A percentile compares a stretch with the other conserved stretches of the same genome.
Conservation (phyloP, 805 yeast species). For the Starmerella asiatica region DNA sequence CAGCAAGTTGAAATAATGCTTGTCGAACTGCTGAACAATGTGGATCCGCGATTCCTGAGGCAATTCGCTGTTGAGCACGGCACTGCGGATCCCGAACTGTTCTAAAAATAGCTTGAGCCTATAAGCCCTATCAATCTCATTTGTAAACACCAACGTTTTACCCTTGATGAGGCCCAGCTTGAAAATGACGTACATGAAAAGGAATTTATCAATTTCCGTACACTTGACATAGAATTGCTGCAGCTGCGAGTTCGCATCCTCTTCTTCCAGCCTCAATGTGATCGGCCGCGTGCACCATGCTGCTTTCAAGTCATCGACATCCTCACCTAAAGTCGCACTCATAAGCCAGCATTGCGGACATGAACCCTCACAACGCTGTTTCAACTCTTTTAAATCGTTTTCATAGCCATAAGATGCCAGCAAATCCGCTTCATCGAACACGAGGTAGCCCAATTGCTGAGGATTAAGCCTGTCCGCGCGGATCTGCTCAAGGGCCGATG, state of each 20-base stretch:
- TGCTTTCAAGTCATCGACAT: constrained; percentile 59
- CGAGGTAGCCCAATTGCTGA: constrained; percentile 50
- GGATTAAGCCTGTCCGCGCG: constrained; percentile 37
- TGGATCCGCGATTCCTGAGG: constrained; percentile 89
- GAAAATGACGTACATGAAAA: constrained; percentile 80
- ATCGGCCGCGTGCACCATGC: constrained; percentile 77
- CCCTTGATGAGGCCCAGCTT: constrained; percentile 81
- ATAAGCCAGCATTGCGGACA: constrained; percentile 72
- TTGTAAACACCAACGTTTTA: constrained; percentile 79
- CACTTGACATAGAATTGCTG: constrained; percentile 79
- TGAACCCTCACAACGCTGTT: not conserved
- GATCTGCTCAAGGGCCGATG: constrained; percentile 45
- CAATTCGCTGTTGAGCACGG: constrained; percentile 81
- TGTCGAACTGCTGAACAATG: constrained; percentile 89
- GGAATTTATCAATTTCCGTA: constrained; percentile 79
- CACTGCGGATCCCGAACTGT: constrained; percentile 83
- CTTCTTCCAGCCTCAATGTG: constrained; percentile 63
- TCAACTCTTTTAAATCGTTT: constrained; percentile 60
- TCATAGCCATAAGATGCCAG: constrained; percentile 80
- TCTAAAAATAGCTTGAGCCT: constrained; percentile 79
- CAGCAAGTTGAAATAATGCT: constrained; percentile 67
- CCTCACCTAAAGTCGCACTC: constrained; percentile 92
- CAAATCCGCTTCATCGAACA: constrained; percentile 91
- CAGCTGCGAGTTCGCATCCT: constrained; percentile 40
- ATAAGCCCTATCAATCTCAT: constrained; percentile 89